phyloP scores from a whole-genome alignment of 805 yeast species.

The Metschnikowia noctiluminum region DNA sequence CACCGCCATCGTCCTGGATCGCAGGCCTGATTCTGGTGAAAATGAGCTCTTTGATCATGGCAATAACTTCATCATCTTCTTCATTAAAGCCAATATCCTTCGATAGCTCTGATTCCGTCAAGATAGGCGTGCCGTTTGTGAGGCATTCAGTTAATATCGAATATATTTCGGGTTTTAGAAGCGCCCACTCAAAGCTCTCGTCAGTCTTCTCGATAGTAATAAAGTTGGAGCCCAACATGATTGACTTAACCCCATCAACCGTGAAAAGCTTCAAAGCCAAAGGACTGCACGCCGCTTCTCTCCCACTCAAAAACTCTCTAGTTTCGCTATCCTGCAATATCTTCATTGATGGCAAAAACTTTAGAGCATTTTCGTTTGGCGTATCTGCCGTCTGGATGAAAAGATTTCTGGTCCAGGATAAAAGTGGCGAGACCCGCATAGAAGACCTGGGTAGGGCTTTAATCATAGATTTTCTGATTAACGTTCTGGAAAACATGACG shows the following conservation, averaged over 20 bases:
- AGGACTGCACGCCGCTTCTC: slow-evolving; percentile 75
- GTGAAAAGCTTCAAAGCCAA: slow-evolving; percentile 71
- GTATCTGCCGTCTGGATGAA: slow-evolving; percentile 83
- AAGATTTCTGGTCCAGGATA: slow-evolving; percentile 22
- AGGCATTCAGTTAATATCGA: slow-evolving; percentile 53
- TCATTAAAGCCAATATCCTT: slow-evolving; percentile 47
- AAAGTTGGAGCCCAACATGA: slow-evolving; percentile 81
- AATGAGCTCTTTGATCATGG: slow-evolving; percentile 65
- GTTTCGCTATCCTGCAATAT: slow-evolving; percentile 61
- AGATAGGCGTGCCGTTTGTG: slow-evolving; percentile 55
- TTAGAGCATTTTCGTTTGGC: slow-evolving; percentile 82
- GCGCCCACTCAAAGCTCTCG: slow-evolving; percentile 52
- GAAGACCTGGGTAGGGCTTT: background rate
- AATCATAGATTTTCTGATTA: background rate
- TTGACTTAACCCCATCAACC: slow-evolving; percentile 70
- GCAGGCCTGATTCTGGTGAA: slow-evolving; percentile 73
- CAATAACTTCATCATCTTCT: slow-evolving; percentile 63
- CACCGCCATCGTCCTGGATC: slow-evolving; percentile 74
- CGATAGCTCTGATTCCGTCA: slow-evolving; percentile 25
- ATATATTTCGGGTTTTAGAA: slow-evolving; percentile 66
- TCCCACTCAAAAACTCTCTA: slow-evolving; percentile 66
- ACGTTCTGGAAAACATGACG: slow-evolving; percentile 2
- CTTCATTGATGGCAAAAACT: slow-evolving; percentile 72
- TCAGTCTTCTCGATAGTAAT: slow-evolving; percentile 70
- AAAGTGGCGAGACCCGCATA: background rate